phyloP scores from a whole-genome alignment of 2,329 filamentous ascomycete genomes.

The Myrmaecium sp. region DNA sequence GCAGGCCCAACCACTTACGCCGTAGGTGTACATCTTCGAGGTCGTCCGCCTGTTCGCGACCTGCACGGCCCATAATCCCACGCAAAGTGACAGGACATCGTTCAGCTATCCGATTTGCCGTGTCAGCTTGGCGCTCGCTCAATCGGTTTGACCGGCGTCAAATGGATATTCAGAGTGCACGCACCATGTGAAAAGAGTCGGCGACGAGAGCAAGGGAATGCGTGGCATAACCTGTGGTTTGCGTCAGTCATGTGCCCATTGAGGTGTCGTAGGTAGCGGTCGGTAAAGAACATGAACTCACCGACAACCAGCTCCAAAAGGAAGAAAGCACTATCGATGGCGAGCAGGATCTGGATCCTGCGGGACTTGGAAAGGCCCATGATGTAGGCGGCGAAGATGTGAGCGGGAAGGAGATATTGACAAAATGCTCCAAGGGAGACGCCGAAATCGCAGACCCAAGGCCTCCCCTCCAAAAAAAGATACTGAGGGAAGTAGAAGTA shows the following conservation, averaged over 20 bases:
- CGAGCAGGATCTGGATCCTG: constrained; percentile 83
- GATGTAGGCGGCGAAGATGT: no score
- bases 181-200: constrained; percentile 95
- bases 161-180: constrained; percentile 11
- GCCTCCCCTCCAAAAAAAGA: no score
- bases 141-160: constrained; percentile 5
- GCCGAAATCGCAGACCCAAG: no score
- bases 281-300: constrained; percentile 13
- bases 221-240: constrained; percentile 50
- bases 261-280: no score
- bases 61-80: constrained; percentile 89
- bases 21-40: constrained; percentile 89
- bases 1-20: constrained; percentile 37
- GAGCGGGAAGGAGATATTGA: no score
- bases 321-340: constrained; percentile 80
- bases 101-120: constrained; percentile 50
- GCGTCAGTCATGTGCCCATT: constrained; percentile 5
- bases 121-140: no score
- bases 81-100: constrained; percentile 85
- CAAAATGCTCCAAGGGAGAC: no score
- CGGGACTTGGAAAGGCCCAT: constrained; percentile 89
- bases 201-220: constrained; percentile 87
- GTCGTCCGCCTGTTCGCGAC: constrained; percentile 64
- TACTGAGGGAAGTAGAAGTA: no score
- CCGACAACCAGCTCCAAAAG: constrained; percentile 69